phyloP scores from a whole-genome alignment of 2,329 filamentous ascomycete species.

The Sclerotinia sclerotiorum region DNA sequence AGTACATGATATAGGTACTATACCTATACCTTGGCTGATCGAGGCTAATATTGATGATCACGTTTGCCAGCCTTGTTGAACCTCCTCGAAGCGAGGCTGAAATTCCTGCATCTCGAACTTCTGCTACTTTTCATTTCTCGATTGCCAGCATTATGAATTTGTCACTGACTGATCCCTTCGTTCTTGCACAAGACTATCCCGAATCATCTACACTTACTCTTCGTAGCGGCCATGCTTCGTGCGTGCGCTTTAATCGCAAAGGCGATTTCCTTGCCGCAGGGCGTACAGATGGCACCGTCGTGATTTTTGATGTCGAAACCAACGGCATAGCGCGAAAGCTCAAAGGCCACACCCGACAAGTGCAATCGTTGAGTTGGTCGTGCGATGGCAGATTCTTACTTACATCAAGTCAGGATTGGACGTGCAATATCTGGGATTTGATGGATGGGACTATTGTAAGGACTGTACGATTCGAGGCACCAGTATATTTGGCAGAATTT shows the following conservation, averaged over 20 bases:
- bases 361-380: conserved; percentile 95
- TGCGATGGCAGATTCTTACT: conserved; percentile 86
- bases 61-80: conserved; percentile 1
- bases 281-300: conserved; percentile 88
- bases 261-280: conserved; percentile 95
- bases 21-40: background rate
- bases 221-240: conserved; percentile 66
- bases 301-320: conserved; percentile 96
- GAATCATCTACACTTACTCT: conserved; percentile 87
- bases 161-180: conserved; percentile 68
- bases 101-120: conserved; percentile 1
- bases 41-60: background rate
- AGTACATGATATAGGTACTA: too few species aligned
- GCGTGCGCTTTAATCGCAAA: conserved; percentile 84
- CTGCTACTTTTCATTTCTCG: background rate
- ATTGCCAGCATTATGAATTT: conserved; percentile 59
- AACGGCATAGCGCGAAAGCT: conserved; percentile 95
- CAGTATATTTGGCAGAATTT: conserved; percentile 93
- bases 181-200: conserved; percentile 78
- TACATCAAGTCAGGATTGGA: conserved; percentile 94
- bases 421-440: conserved; percentile 93
- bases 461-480: conserved; percentile 86
- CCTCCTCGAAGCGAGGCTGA: conserved; percentile 13
- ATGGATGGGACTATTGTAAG: conserved; percentile 68
- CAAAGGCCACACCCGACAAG: conserved; percentile 87